Evolutionary conservation across 495 filamentous ascomycete species (phyloP).

Genomic region (Penicillium alfredii): DNA sequence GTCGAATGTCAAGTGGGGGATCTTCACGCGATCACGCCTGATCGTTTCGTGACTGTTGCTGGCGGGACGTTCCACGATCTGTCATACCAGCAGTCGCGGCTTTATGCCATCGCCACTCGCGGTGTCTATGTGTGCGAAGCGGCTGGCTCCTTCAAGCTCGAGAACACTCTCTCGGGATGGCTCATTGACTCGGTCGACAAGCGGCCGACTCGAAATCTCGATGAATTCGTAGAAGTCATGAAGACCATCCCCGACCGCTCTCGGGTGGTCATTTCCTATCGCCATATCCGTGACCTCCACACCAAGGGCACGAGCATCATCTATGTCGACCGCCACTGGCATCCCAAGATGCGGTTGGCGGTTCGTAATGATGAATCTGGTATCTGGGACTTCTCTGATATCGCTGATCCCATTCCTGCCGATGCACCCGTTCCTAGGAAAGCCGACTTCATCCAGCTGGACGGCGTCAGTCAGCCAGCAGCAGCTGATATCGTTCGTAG

Average conservation of each 20-base stretch:
- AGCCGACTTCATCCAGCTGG: constrained; percentile 84
- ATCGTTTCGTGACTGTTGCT: constrained; percentile 89
- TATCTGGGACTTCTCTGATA: constrained; percentile 88
- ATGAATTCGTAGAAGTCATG: constrained; percentile 89
- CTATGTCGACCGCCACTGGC: constrained; percentile 92
- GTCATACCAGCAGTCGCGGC: constrained; percentile 90
- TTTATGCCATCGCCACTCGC: constrained; percentile 86
- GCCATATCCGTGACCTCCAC: constrained; percentile 91
- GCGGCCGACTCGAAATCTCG: constrained; percentile 76
- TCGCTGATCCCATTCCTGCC: constrained; percentile 73
- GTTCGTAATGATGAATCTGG: constrained; percentile 87
- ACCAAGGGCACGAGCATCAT: constrained; percentile 89
- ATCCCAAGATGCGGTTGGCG: constrained; percentile 85
- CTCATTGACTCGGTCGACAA: constrained; percentile 89
- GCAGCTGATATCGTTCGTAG: constrained; percentile 88
- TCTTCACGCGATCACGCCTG: constrained; percentile 89
- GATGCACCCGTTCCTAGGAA: constrained; percentile 62
- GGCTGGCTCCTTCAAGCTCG: constrained; percentile 89
- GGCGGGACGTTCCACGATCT: constrained; percentile 92
- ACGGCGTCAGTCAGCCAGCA: constrained; percentile 81
- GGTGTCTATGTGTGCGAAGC: constrained; percentile 95
- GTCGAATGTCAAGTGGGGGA: constrained; percentile 83
- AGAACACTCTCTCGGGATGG: constrained; percentile 87
- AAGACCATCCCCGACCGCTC: constrained; percentile 80
- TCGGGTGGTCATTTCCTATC: constrained; percentile 88